These are phyloP conservation scores for Suillus subluteus DNA, from an alignment of 768 basidiomycete genomes.

Conservation along the genomic window DNA sequence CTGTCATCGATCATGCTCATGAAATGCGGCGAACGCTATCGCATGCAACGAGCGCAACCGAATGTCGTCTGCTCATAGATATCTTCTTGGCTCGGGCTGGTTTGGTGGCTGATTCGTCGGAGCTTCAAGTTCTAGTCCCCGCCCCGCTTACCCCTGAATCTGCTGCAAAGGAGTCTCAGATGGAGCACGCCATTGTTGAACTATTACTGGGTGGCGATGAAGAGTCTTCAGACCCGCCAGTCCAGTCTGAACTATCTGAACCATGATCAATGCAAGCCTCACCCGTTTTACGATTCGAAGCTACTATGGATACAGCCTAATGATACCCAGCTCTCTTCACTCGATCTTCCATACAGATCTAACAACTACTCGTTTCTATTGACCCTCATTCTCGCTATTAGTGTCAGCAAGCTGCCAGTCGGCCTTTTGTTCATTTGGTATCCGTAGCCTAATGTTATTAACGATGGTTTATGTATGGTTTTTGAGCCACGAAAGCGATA, in stretches of 20 bases:
- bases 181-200: conserved; percentile 59
- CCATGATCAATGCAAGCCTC: not conserved
- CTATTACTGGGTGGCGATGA: conserved; percentile 38
- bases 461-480: conserved; percentile 23
- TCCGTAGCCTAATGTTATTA: conserved; percentile 17
- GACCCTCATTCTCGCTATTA: conserved; percentile 2
- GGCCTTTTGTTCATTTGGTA: conserved; percentile 9
- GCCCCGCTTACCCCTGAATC: conserved; percentile 41
- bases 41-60: conserved; percentile 73
- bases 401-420: conserved; percentile 6
- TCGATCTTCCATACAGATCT: conserved; percentile 5
- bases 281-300: not conserved
- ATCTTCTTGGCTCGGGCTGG: conserved; percentile 76
- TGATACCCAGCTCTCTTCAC: conserved; percentile 11
- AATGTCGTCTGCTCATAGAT: conserved; percentile 84
- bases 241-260: conserved; percentile 1
- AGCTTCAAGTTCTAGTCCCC: conserved; percentile 32
- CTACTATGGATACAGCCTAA: conserved; percentile 12
- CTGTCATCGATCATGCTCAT: conserved; percentile 50
- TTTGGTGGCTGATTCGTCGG: conserved; percentile 37
- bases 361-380: conserved; percentile 11
- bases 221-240: not conserved
- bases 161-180: conserved; percentile 18
- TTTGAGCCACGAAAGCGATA: conserved; percentile 10
- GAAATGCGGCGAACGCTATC: conserved; percentile 72